These are phyloP conservation scores for Termitomyces heimii DNA, from an alignment of 768 basidiomycete genomes.

Conservation along the genomic window DNA sequence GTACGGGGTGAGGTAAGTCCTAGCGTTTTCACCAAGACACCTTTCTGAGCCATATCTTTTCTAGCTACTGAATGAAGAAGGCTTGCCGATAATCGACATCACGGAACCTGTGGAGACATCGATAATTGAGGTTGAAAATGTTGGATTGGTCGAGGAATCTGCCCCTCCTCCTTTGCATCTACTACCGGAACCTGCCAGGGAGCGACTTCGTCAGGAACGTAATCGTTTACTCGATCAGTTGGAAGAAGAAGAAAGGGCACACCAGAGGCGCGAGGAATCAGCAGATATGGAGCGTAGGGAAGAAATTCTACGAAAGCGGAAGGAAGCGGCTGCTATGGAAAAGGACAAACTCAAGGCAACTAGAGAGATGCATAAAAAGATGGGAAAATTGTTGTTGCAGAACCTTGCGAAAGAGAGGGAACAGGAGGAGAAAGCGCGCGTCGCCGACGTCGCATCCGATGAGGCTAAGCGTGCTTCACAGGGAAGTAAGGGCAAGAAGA, in stretches of 20 bases:
- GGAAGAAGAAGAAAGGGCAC: conserved; percentile 61
- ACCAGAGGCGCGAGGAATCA: conserved; percentile 34
- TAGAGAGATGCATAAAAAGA: conserved; percentile 65
- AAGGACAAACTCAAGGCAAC: conserved; percentile 32
- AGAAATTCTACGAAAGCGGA: conserved; percentile 45
- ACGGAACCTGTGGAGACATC: conserved; percentile 44
- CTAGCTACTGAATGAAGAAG: conserved; percentile 71
- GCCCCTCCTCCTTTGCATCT: conserved; percentile 40
- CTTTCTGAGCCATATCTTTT: conserved; percentile 16
- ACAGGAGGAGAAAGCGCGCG: conserved; percentile 28
- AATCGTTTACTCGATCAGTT: conserved; percentile 61
- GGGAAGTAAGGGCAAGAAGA: conserved; percentile 43
- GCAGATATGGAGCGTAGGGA: conserved; percentile 34
- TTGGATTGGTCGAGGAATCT: conserved; percentile 30
- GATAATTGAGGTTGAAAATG: conserved; percentile 7
- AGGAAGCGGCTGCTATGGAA: conserved; percentile 37
- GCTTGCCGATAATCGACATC: conserved; percentile 75
- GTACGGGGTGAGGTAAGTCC: conserved; percentile 61
- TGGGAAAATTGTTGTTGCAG: conserved; percentile 63
- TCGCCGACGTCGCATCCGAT: conserved; percentile 26
- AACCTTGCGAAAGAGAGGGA: conserved; percentile 36
- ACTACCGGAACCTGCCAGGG: conserved; percentile 40
- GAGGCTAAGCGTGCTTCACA: conserved; percentile 16
- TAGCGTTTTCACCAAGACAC: conserved; percentile 9
- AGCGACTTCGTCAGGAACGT: conserved; percentile 49